These are phyloP conservation scores for Cordyceps fumosorosea DNA, from an alignment of 2,329 filamentous ascomycete species.

Conservation along the genomic window DNA sequence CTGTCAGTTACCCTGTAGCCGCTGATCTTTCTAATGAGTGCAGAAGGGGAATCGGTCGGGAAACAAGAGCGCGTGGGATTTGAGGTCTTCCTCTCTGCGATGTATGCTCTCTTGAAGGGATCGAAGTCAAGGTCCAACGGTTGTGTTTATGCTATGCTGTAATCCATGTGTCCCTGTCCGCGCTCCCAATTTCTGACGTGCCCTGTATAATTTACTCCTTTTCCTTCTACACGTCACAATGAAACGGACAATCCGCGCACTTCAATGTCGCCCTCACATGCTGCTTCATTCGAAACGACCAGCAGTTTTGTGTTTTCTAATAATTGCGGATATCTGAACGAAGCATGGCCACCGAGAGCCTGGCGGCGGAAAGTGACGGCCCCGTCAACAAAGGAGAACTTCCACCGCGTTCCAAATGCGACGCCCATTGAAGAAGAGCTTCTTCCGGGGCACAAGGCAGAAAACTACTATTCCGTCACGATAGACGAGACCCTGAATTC, in stretches of 20 bases:
- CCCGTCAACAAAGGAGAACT: not conserved
- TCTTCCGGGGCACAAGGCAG: constrained; percentile 13
- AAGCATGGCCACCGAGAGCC: not conserved
- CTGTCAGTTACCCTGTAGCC: not conserved
- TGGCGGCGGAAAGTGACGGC: not conserved
- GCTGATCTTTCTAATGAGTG: too few relatives aligned
- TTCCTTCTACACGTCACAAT: not conserved
- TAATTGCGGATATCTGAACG: not conserved
- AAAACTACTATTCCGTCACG: constrained; percentile 11
- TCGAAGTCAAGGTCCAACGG: too few relatives aligned
- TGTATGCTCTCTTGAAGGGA: too few relatives aligned
- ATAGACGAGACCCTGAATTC: constrained; percentile 4
- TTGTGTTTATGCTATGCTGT: too few relatives aligned
- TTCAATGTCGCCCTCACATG: not conserved
- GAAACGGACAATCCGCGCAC: not conserved
- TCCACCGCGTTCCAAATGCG: not conserved
- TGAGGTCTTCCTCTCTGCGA: too few relatives aligned
- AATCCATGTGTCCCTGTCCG: not conserved
- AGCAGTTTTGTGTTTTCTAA: not conserved
- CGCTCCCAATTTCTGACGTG: not conserved
- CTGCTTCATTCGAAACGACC: not conserved
- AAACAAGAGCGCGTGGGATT: too few relatives aligned
- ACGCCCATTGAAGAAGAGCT: constrained; percentile 14
- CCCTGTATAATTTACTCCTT: too few relatives aligned
- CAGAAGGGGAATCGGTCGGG: too few relatives aligned